A percentile compares a stretch with the other conserved stretches of the same genome.
Evolutionary conservation across 2,329 filamentous ascomycete species (phyloP).

Genomic region (Beauveria medogensis): DNA sequence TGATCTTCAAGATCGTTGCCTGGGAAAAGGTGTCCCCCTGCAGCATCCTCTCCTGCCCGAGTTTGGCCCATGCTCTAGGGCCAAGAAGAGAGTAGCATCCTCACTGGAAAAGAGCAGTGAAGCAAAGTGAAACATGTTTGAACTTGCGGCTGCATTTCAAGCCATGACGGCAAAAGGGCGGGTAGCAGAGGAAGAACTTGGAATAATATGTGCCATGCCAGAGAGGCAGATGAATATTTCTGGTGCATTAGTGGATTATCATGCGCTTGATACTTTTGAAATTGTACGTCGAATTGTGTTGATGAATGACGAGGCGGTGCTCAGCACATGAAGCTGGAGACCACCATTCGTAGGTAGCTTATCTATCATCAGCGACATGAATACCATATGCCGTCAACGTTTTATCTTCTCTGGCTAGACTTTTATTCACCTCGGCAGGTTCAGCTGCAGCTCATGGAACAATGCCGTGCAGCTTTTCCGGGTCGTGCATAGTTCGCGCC

Average conservation of each 20-base stretch:
- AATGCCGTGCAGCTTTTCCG: not conserved
- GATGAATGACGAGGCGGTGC: not conserved
- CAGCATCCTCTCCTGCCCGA: not conserved
- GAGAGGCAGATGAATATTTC: too few species aligned
- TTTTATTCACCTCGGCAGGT: rapidly evolving
- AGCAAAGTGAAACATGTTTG: not conserved
- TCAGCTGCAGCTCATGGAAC: not conserved
- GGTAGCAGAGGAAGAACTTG: too few species aligned
- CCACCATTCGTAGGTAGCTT: not conserved
- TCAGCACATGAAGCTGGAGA: not conserved
- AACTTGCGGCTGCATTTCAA: not conserved
- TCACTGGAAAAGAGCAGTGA: not conserved
- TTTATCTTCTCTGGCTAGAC: rapidly evolving
- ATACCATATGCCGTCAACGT: not conserved
- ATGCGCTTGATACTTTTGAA: too few species aligned
- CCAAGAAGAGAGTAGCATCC: not conserved
- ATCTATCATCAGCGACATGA: not conserved
- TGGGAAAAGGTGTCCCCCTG: not conserved
- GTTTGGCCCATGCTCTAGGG: not conserved
- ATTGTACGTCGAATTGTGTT: too few species aligned
- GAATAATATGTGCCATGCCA: too few species aligned
- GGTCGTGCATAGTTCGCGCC: too few species aligned
- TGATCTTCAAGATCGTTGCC: not conserved
- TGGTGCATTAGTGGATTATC: too few species aligned
- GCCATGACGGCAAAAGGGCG: not conserved